Evolutionary conservation across 2,329 filamentous ascomycete genomes (phyloP).

Genomic region (Tricladium varicosporioides): DNA sequence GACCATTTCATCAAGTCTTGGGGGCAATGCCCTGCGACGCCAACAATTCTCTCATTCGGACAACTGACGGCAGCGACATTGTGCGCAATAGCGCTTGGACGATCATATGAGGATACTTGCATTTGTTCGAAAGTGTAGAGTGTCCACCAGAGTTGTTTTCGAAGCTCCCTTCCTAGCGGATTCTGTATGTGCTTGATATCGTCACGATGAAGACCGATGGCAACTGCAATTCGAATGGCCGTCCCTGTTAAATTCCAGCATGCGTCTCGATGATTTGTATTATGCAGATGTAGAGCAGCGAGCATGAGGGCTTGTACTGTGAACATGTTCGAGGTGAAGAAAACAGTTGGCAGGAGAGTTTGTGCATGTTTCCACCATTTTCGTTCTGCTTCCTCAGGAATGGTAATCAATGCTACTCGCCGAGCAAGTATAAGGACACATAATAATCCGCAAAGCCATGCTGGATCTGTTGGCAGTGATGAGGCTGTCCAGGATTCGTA

Average conservation of each 20-base stretch:
- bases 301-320: constrained; percentile 43
- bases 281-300: constrained; percentile 43
- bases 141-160: constrained; percentile 37
- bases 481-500: constrained; percentile 37
- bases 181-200: constrained; percentile 36
- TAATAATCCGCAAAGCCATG: constrained; percentile 42
- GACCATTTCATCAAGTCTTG: constrained; percentile 40
- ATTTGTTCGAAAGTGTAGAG: constrained; percentile 38
- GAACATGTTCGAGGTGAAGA: constrained; percentile 42
- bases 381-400: constrained; percentile 39
- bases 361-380: constrained; percentile 42
- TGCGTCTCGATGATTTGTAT: constrained; percentile 42
- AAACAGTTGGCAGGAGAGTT: constrained; percentile 39
- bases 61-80: constrained; percentile 34
- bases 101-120: constrained; percentile 43
- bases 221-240: constrained; percentile 42
- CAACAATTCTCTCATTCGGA: constrained; percentile 38
- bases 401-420: constrained; percentile 33
- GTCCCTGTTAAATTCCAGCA: constrained; percentile 44
- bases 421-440: constrained; percentile 41
- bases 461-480: constrained; percentile 35
- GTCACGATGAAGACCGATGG: constrained; percentile 44
- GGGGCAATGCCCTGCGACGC: constrained; percentile 24
- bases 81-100: constrained; percentile 43
- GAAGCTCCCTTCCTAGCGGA: constrained; percentile 33